These are phyloP conservation scores for Westerdykella ornata DNA, from an alignment of 2,329 filamentous ascomycete species.

Conservation along the genomic window DNA sequence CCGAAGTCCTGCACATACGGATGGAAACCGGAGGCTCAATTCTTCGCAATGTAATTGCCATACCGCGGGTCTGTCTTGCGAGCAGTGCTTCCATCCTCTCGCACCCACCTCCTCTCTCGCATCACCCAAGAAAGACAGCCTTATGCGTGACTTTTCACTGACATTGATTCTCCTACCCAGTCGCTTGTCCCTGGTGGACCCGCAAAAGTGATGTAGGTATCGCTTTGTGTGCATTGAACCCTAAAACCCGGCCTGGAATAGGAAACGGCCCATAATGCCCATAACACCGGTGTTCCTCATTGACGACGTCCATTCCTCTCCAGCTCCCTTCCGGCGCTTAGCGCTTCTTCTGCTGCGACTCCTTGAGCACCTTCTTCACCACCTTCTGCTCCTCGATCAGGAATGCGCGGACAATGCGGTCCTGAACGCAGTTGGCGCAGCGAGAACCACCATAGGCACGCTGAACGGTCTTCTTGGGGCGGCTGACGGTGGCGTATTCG, in stretches of 20 bases:
- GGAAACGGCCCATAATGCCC: constrained; percentile 39
- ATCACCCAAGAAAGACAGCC: background rate
- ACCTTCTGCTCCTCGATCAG: constrained; percentile 99
- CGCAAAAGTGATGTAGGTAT: constrained; percentile 31
- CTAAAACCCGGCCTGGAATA: constrained; percentile 31
- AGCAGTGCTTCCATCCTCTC: too few species aligned
- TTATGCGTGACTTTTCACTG: background rate
- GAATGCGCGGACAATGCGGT: constrained; percentile 96
- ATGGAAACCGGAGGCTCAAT: too few species aligned
- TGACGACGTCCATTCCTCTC: constrained; percentile 32
- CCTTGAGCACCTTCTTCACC: constrained; percentile 99
- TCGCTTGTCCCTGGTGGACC: constrained; percentile 24
- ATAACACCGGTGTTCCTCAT: constrained; percentile 38
- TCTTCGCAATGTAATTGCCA: too few species aligned
- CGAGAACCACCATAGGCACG: constrained; percentile 90
- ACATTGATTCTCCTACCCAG: constrained; percentile 31
- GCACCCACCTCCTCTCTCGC: too few species aligned
- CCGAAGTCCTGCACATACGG: too few species aligned
- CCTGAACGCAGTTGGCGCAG: constrained; percentile 97
- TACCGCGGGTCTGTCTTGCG: too few species aligned
- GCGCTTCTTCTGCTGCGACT: constrained; percentile 73
- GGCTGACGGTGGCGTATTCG: constrained; percentile 94
- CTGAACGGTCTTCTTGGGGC: constrained; percentile 99
- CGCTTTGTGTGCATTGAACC: constrained; percentile 33
- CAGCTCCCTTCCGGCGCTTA: constrained; percentile 27